Conservation (phyloP, 768 basidiomycete genomes). For the Hirschioporus abietinus region DNA sequence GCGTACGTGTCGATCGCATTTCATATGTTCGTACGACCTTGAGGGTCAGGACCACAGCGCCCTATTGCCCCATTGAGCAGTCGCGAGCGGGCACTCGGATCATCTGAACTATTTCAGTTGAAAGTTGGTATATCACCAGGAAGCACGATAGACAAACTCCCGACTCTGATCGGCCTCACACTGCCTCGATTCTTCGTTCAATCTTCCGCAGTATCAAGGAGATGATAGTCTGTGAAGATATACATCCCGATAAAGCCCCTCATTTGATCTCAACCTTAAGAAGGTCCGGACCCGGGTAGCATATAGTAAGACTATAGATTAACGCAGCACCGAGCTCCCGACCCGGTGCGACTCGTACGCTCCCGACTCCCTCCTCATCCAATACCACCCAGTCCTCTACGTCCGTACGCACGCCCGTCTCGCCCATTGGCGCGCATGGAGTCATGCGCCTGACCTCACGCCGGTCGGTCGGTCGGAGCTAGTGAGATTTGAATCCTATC, state of each 20-base stretch:
- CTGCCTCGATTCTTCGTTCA: background rate
- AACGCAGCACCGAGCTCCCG: background rate
- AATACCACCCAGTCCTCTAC: no score
- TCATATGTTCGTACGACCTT: background rate
- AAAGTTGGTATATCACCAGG: no score
- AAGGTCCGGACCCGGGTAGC: background rate
- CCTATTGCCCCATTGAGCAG: no score
- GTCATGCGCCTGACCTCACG: no score
- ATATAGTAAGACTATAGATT: background rate
- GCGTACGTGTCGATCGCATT: background rate
- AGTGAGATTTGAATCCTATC: no score
- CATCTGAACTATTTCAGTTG: background rate
- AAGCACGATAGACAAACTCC: background rate
- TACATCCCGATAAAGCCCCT: background rate
- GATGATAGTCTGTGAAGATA: background rate
- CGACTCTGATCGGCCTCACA: constrained; percentile 1
- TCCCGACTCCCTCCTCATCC: background rate
- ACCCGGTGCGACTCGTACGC: no score
- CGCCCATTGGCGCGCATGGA: no score
- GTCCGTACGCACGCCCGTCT: no score
- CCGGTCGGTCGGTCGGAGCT: no score
- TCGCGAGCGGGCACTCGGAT: background rate
- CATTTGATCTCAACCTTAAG: background rate
- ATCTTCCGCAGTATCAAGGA: background rate
- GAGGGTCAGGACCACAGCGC: no score